Conservation (phyloP, 768 basidiomycete genomes). For the Mycena chlorophos region DNA sequence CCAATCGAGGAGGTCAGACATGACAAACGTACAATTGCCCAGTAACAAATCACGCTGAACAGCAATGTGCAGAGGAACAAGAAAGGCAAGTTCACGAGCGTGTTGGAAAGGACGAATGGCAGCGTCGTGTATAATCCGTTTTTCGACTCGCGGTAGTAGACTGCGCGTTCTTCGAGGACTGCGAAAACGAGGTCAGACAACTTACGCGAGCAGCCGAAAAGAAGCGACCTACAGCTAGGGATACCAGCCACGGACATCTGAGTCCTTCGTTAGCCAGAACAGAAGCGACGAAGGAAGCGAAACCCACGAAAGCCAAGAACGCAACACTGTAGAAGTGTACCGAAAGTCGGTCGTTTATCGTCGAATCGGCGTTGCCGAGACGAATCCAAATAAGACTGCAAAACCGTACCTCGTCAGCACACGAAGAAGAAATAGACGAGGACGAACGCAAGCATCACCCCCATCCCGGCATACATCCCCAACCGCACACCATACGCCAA, state of each 20-base stretch:
- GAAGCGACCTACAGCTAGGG: constrained; percentile 43
- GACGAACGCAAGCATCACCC: constrained; percentile 44
- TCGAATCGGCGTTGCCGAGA: constrained; percentile 40
- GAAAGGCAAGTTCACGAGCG: constrained; percentile 54
- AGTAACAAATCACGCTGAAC: constrained; percentile 53
- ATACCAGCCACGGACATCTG: constrained; percentile 64
- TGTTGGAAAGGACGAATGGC: constrained; percentile 55
- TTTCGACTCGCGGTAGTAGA: constrained; percentile 55
- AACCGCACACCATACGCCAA: constrained; percentile 58
- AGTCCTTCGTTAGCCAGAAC: neutral
- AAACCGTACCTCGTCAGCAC: constrained; percentile 12
- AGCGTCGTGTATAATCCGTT: constrained; percentile 59
- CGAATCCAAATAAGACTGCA: constrained; percentile 54
- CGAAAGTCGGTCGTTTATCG: constrained; percentile 49
- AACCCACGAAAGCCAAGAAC: constrained; percentile 49
- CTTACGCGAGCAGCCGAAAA: neutral
- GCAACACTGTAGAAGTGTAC: constrained; percentile 61
- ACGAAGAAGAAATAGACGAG: constrained; percentile 1
- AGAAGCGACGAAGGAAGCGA: neutral
- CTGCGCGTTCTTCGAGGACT: constrained; percentile 59
- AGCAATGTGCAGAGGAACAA: constrained; percentile 49
- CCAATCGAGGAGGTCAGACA: neutral
- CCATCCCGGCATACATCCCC: constrained; percentile 57
- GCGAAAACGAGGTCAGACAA: neutral
- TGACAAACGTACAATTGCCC: constrained; percentile 43